Evolutionary conservation across 2,329 filamentous ascomycete genomes (phyloP).

Genomic region (Ophiostoma himal-ulmi): DNA sequence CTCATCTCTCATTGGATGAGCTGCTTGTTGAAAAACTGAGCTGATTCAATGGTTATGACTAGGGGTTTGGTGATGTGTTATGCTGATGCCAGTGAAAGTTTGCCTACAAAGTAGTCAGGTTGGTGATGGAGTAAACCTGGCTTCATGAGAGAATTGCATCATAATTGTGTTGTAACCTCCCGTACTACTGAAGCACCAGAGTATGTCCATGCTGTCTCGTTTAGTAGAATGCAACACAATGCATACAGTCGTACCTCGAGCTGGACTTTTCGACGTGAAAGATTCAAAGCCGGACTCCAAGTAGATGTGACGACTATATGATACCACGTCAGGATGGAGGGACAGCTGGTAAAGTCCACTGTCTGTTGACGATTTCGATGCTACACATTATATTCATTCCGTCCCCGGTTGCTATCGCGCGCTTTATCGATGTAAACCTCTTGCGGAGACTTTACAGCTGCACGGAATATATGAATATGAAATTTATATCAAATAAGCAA

Average conservation of each 20-base stretch:
- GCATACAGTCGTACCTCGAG: neutral
- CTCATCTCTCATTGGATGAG: slow-evolving; percentile 1
- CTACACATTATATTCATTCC: too few species aligned
- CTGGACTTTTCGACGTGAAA: neutral
- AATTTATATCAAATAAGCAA: too few species aligned
- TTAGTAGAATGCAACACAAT: too few species aligned
- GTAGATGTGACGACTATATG: neutral
- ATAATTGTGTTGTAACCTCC: too few species aligned
- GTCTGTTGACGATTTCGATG: too few species aligned
- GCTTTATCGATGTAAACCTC: too few species aligned
- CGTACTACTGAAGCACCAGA: too few species aligned
- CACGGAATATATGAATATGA: too few species aligned
- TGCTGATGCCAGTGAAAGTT: neutral
- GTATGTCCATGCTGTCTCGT: neutral
- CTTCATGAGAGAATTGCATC: neutral
- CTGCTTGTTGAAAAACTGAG: neutral
- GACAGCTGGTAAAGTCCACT: neutral
- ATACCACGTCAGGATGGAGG: neutral
- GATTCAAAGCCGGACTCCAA: neutral
- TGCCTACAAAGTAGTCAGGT: neutral
- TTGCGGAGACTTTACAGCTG: too few species aligned
- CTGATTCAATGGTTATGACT: neutral
- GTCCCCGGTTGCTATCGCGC: too few species aligned
- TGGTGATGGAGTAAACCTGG: neutral
- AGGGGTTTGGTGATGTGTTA: neutral